phyloP scores from a whole-genome alignment of 345 rosid genomes.

The Sisymbrium altissimum region DNA sequence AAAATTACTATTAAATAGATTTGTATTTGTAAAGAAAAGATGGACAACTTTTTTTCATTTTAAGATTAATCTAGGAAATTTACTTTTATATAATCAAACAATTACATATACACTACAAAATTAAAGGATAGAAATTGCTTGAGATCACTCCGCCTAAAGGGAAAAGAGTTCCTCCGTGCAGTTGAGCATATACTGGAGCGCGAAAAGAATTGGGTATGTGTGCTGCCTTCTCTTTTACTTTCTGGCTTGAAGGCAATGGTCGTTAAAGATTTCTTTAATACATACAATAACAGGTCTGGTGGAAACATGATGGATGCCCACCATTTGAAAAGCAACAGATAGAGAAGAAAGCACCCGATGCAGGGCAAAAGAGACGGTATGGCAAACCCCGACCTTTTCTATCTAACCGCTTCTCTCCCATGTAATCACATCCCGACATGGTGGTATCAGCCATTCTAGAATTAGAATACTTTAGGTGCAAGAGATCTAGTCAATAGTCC shows the following conservation, averaged over 20 bases:
- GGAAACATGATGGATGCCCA: conserved; percentile 98
- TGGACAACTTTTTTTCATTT: too few species aligned
- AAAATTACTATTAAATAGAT: too few species aligned
- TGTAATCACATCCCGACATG: too few species aligned
- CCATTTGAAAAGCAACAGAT: conserved; percentile 89
- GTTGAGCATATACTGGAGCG: conserved; percentile 89
- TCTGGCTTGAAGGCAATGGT: neutral
- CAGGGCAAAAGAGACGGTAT: conserved; percentile 76
- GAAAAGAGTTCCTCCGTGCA: conserved; percentile 68
- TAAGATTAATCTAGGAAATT: too few species aligned
- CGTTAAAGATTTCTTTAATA: conserved; percentile 2
- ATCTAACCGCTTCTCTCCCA: too few species aligned
- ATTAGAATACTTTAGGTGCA: too few species aligned
- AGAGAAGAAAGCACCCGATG: conserved; percentile 59
- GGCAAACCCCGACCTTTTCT: neutral
- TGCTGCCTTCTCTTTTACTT: conserved; percentile 17
- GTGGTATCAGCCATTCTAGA: too few species aligned
- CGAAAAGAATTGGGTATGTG: conserved; percentile 92
- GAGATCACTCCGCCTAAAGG: conserved; percentile 96
- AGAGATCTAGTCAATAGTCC: neutral
- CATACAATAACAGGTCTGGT: conserved; percentile 68
- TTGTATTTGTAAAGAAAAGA: too few species aligned
- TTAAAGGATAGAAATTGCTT: too few species aligned
- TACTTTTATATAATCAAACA: too few species aligned
- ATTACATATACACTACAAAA: too few species aligned